These are phyloP conservation scores for Russula brevipes DNA, from an alignment of 768 basidiomycete species.

Conservation along the genomic window DNA sequence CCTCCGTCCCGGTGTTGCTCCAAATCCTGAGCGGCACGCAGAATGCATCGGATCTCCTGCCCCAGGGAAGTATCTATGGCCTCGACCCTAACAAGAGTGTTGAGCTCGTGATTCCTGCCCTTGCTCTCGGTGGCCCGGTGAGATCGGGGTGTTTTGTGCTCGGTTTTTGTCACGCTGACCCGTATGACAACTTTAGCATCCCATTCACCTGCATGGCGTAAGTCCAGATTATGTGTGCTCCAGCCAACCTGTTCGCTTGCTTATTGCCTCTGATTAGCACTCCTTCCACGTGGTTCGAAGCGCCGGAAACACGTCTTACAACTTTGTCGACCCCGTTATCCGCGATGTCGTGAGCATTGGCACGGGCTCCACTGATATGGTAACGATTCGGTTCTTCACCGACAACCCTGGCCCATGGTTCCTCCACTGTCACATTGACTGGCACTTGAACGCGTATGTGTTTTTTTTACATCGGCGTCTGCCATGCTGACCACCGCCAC, in stretches of 20 bases:
- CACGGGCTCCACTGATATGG: background rate
- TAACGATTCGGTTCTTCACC: conserved; percentile 31
- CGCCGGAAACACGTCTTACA: conserved; percentile 21
- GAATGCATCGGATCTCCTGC: conserved; percentile 45
- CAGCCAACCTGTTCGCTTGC: background rate
- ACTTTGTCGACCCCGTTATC: conserved; percentile 38
- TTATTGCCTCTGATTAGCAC: conserved; percentile 15
- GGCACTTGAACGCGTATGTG: conserved; percentile 28
- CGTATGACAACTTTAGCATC: conserved; percentile 7
- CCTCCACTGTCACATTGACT: conserved; percentile 34
- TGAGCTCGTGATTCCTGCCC: conserved; percentile 46
- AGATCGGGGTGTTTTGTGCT: conserved; percentile 17
- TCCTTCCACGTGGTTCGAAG: conserved; percentile 26
- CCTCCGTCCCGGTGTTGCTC: conserved; percentile 49
- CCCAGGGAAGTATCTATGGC: conserved; percentile 42
- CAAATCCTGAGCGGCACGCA: conserved; percentile 54
- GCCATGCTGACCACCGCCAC: background rate
- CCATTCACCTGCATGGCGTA: conserved; percentile 20
- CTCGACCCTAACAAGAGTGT: conserved; percentile 45
- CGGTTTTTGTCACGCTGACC: background rate
- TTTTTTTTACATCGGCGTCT: background rate
- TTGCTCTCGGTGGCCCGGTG: conserved; percentile 33
- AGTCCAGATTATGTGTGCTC: background rate
- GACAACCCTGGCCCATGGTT: conserved; percentile 32
- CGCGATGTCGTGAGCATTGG: conserved; percentile 40